Percentiles rank a stretch among this genome's conserved stretches.
These are phyloP conservation scores for Alternaria infectoria DNA, from an alignment of 2,329 filamentous ascomycete genomes.

Conservation along the genomic window DNA sequence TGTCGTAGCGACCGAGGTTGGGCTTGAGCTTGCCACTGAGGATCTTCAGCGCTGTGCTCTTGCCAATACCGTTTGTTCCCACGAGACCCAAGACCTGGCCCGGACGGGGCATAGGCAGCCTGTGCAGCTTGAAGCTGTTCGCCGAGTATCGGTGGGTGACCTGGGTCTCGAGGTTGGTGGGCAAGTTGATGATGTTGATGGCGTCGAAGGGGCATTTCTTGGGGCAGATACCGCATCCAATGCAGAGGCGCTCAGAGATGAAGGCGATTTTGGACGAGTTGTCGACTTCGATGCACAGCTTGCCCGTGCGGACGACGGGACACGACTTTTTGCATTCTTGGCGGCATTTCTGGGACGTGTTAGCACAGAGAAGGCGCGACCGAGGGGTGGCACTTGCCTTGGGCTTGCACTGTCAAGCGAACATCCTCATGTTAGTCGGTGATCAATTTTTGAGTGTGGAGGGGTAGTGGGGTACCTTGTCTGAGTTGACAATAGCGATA, in stretches of 20 bases:
- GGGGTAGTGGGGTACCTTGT: conserved; percentile 75
- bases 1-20: conserved; percentile 92
- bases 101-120: conserved; percentile 92
- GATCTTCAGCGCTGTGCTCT: conserved; percentile 99
- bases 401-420: conserved; percentile 76
- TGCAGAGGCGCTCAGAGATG: conserved; percentile 94
- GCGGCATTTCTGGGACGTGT: conserved; percentile 80
- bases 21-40: conserved; percentile 98
- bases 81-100: conserved; percentile 96
- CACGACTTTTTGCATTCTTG: conserved; percentile 99
- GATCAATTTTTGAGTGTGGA: conserved; percentile 42
- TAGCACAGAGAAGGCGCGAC: conserved; percentile 25
- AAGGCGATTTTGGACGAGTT: conserved; percentile 92
- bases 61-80: conserved; percentile 99
- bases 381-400: conserved; percentile 63
- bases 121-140: conserved; percentile 99
- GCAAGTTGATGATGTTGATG: conserved; percentile 99
- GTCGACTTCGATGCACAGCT: conserved; percentile 94
- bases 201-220: conserved; percentile 99
- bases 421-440: conserved; percentile 47
- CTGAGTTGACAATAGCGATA: conserved; percentile 98
- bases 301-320: conserved; percentile 95
- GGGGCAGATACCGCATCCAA: conserved; percentile 98
- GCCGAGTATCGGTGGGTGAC: conserved; percentile 98
- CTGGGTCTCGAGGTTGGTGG: conserved; percentile 97